phyloP scores from a whole-genome alignment of 176 grass and related monocot genomes.

The Paspalum notatum region DNA sequence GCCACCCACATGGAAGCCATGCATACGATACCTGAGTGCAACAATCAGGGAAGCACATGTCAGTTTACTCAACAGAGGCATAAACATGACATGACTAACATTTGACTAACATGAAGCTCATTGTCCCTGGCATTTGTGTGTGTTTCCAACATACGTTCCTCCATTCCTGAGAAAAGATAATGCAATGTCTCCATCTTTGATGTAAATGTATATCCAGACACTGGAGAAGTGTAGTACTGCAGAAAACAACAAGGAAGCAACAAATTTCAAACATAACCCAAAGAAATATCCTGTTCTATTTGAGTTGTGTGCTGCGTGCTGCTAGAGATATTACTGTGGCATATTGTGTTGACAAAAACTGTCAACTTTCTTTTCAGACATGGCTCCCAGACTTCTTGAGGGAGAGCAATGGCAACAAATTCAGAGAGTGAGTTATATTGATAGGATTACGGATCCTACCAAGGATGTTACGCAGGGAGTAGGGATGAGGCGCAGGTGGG shows the following conservation, averaged over 20 bases:
- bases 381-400: too few relatives aligned
- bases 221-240: constrained; percentile 61
- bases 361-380: too few relatives aligned
- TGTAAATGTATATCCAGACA: constrained; percentile 54
- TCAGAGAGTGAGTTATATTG: too few relatives aligned
- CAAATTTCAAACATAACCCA: neutral
- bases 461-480: too few relatives aligned
- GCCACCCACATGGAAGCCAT: constrained; percentile 55
- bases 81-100: neutral
- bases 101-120: constrained; percentile 38
- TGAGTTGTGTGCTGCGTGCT: too few relatives aligned
- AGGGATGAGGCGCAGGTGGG: too few relatives aligned
- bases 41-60: constrained; percentile 18
- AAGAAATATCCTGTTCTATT: too few relatives aligned
- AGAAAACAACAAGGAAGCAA: constrained; percentile 12
- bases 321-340: too few relatives aligned
- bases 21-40: constrained; percentile 14
- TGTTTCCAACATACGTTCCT: constrained; percentile 36
- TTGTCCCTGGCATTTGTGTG: neutral
- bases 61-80: constrained; percentile 16
- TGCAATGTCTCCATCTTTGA: constrained; percentile 49
- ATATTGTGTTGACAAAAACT: too few relatives aligned
- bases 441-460: too few relatives aligned
- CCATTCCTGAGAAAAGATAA: constrained; percentile 50
- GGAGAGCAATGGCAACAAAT: too few relatives aligned